A percentile compares a stretch with the other conserved stretches of the same genome.
phyloP scores from a whole-genome alignment of 768 basidiomycete species.

The Fomitopsis serialis region DNA sequence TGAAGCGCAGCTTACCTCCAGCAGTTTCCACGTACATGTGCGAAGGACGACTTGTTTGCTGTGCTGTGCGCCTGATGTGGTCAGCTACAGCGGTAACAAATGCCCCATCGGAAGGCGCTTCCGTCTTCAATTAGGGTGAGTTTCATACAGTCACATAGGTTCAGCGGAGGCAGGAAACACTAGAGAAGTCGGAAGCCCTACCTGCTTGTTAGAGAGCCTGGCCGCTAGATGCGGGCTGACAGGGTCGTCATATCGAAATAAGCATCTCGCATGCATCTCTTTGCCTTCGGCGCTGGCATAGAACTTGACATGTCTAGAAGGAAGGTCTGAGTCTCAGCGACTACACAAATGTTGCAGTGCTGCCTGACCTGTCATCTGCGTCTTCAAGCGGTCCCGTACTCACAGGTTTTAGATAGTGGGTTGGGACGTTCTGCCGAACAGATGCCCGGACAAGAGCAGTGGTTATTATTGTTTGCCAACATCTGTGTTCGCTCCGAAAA shows the following conservation, averaged over 20 bases:
- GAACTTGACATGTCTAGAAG: conserved; percentile 58
- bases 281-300: conserved; percentile 35
- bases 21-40: conserved; percentile 92
- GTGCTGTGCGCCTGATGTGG: conserved; percentile 54
- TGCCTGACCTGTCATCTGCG: conserved; percentile 75
- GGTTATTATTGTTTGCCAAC: conserved; percentile 93
- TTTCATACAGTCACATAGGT: too few species aligned
- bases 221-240: conserved; percentile 93
- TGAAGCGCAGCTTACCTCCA: conserved; percentile 63
- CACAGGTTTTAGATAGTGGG: conserved; percentile 83
- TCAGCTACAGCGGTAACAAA: conserved; percentile 60
- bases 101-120: conserved; percentile 57
- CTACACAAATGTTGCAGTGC: background rate
- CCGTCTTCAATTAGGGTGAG: conserved; percentile 13
- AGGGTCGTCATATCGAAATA: conserved; percentile 83
- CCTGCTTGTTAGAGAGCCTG: conserved; percentile 34
- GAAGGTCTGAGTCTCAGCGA: background rate
- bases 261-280: conserved; percentile 57
- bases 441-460: conserved; percentile 80
- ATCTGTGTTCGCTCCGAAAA: conserved; percentile 95
- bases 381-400: conserved; percentile 79
- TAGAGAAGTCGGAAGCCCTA: conserved; percentile 19
- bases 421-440: conserved; percentile 43
- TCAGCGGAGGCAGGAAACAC: background rate
- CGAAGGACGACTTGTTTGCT: conserved; percentile 22